Evolutionary conservation across 177 flowering plant species (phyloP), one percentile per base, ranked within the genome.

Genomic region (Vitis hybrid): DNA sequence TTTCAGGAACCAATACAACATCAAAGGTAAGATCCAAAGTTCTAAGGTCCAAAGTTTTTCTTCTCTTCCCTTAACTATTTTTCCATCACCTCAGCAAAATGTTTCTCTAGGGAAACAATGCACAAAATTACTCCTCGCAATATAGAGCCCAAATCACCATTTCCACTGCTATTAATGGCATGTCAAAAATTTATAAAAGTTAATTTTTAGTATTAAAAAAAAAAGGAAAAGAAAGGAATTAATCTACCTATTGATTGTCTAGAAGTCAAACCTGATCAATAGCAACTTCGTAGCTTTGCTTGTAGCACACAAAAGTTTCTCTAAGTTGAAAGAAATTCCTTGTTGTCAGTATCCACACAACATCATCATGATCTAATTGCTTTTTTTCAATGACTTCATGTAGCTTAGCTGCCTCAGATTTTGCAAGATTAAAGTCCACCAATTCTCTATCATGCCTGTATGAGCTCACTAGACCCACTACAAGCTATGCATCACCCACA

Each of bases 31-130:
- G 19, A 16, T 0, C 29, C 48, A 9, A 60, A 9, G 53, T 19
- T 15, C 4, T 33, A 33, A 51, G 19, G 19, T 19, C 19, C 19
- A 19, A 19, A 19, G 1, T 19, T 19, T 19, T 19, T 19, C 19
- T 19, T 19, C 19, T 19, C 19, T 19, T 19, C 19, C 19, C 7
- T 1, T 33, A 33, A 33, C 45, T 1, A 33, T 33, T 7, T 33
- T n/a, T 4, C 16, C 62, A 51, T 64, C 16, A 89, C 98, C 97
- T 91, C 78, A 13, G 93, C 95, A 63, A 89, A 93, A 80, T 91
- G 88, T 55, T 82, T 85, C 66, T 86, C 90, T 1, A 96, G 97
- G 69, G 80, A 53, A 11, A 86, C 85, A 19, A 91, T 78, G 85
- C 97, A 93, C 78, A 69, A 62, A 60, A 89, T 69, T 10, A 77